phyloP scores from a whole-genome alignment of 257 asterid species.

The Oldenlandia corymbosa region DNA sequence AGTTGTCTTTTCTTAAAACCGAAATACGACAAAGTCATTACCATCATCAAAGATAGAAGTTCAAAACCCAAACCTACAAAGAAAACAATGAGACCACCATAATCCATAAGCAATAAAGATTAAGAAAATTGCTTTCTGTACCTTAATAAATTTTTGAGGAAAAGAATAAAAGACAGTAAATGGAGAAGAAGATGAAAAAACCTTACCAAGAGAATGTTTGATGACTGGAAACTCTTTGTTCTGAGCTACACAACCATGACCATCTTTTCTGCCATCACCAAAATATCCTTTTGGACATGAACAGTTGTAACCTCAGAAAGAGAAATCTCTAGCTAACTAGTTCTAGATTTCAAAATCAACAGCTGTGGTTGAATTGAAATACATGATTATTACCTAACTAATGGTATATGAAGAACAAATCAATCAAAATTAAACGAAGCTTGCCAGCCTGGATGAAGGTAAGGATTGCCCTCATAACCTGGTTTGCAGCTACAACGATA shows the following conservation, averaged over 20 bases:
- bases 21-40: slow-evolving; percentile 24
- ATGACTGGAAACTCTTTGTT: slow-evolving; percentile 38
- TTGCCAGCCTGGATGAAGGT: slow-evolving; percentile 29
- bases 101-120: no score
- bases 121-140: no score
- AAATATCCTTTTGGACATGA: slow-evolving; percentile 43
- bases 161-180: no score
- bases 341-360: no score
- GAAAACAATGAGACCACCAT: no score
- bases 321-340: no score
- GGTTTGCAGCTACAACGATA: slow-evolving; percentile 42
- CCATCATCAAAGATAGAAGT: slow-evolving; percentile 19
- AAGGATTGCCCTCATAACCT: slow-evolving; percentile 63
- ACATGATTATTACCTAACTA: no score
- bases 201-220: slow-evolving; percentile 50
- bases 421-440: no score
- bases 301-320: slow-evolving; percentile 37
- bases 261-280: slow-evolving; percentile 37
- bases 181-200: no score
- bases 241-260: slow-evolving; percentile 45
- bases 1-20: slow-evolving; percentile 19
- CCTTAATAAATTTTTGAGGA: no score
- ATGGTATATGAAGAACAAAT: no score
- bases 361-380: no score
- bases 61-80: slow-evolving; percentile 23